phyloP scores from a whole-genome alignment of 1,139 yeast species.

The Geotrichum candidum region DNA sequence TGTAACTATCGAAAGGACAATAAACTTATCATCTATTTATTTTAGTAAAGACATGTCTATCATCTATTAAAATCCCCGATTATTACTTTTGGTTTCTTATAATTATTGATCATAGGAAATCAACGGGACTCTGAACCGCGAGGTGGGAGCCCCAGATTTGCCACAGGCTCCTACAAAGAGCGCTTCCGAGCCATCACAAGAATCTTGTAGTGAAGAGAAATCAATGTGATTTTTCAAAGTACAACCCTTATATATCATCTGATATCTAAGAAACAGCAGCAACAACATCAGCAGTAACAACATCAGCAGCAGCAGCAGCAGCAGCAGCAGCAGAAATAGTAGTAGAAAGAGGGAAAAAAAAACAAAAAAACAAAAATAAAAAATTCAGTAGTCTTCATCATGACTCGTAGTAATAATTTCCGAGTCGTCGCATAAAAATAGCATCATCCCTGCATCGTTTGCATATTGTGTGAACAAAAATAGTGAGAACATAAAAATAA shows the following conservation, averaged over 20 bases:
- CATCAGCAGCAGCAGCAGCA: not conserved
- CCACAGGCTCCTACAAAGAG: not conserved
- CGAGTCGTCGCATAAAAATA: not conserved
- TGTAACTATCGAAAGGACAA: no score
- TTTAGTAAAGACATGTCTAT: not conserved
- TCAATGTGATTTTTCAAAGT: not conserved
- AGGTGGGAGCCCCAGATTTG: not conserved
- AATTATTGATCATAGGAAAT: no score
- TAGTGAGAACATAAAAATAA: not conserved
- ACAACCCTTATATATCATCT: not conserved
- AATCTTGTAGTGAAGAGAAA: not conserved
- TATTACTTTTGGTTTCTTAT: not conserved
- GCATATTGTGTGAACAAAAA: not conserved
- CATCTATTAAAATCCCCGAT: not conserved
- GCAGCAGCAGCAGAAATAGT: not conserved
- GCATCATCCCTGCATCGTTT: not conserved
- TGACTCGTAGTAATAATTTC: not conserved
- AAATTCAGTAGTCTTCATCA: not conserved
- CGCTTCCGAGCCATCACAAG: not conserved
- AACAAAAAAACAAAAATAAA: not conserved
- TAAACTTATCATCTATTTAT: no score
- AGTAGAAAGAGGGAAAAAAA: not conserved
- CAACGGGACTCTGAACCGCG: no score
- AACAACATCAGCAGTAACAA: not conserved
- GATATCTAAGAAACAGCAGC: not conserved